phyloP scores from a whole-genome alignment of 176 grass and related monocot species.

The Sorghum bicolor region Sorghum_bicolor_NCBIv3 NC_012872.2:68240001-68240500 shows the following conservation, averaged over 20 bases:
- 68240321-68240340: not conserved
- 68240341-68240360: not conserved
- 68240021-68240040: constrained; percentile 11
- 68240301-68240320: not conserved
- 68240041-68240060: not conserved
- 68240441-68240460: constrained; percentile 24
- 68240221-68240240: constrained; percentile 28
- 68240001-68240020: not conserved
- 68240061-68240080: not conserved
- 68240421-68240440: constrained; percentile 22
- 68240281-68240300: not conserved
- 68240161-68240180: not conserved
- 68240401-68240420: constrained; percentile 19
- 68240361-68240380: constrained; percentile 18
- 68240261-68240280: constrained; percentile 46
- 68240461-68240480: not conserved
- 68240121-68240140: not conserved
- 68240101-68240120: not conserved
- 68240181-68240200: constrained; percentile 10
- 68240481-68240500: constrained; percentile 5
- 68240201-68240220: constrained; percentile 28
- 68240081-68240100: not conserved
- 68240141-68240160: not conserved
- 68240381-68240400: not conserved
- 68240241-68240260: constrained; percentile 41